Conservation (phyloP, 306 rosid species). For the Macrotyloma uniflorum region DNA sequence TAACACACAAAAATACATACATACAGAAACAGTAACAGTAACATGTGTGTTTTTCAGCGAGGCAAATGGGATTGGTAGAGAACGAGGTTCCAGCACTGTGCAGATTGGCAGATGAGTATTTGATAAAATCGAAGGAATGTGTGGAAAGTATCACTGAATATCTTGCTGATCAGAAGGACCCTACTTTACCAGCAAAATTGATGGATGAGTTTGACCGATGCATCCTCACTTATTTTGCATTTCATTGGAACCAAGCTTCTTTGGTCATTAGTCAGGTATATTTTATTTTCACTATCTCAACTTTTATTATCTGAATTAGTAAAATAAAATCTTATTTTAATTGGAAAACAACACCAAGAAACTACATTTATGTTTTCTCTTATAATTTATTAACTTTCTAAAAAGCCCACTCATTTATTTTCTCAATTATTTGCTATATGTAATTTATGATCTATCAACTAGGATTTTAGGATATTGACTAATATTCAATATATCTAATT, state of each 20-base stretch:
- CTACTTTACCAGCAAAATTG: not conserved
- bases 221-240: slow-evolving; percentile 67
- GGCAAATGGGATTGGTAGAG: not conserved
- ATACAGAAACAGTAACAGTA: no score
- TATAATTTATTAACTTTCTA: no score
- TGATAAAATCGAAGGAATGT: not conserved
- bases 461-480: not conserved
- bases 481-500: not conserved
- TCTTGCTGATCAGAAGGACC: not conserved
- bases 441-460: not conserved
- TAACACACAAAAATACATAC: no score
- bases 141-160: not conserved
- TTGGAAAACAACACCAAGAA: no score
- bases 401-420: no score
- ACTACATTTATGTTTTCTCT: no score
- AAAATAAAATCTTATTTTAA: no score
- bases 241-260: slow-evolving; percentile 65
- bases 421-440: not conserved
- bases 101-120: slow-evolving; percentile 9
- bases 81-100: slow-evolving; percentile 8
- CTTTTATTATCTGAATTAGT: no score
- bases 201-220: slow-evolving; percentile 54
- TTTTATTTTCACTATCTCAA: not conserved
- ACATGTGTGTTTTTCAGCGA: not conserved
- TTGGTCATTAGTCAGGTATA: slow-evolving; percentile 13